A percentile compares a stretch with the other conserved stretches of the same genome.
phyloP scores from a whole-genome alignment of 2,329 filamentous ascomycete species.

The Myriosclerotinia duriaeana region DNA sequence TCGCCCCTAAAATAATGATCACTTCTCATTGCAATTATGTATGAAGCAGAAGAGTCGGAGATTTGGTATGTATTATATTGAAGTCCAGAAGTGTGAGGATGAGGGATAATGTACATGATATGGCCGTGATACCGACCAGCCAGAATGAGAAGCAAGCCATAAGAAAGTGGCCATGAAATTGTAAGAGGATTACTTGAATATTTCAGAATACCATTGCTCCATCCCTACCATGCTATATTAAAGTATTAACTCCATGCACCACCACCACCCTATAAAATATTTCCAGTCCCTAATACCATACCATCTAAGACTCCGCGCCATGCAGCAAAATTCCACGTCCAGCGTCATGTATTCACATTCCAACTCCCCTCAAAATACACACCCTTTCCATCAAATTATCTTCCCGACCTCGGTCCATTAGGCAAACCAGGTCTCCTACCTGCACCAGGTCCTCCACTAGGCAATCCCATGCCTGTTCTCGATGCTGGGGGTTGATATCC shows the following conservation, averaged over 20 bases:
- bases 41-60: too few relatives aligned
- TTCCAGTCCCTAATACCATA: background rate
- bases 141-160: too few relatives aligned
- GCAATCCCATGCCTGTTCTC: conserved; percentile 14
- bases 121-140: too few relatives aligned
- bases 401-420: conserved; percentile 12
- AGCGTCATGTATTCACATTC: conserved; percentile 2
- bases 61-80: too few relatives aligned
- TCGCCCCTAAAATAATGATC: too few relatives aligned
- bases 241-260: conserved; percentile 1
- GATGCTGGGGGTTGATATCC: conserved; percentile 35
- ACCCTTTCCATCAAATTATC: background rate
- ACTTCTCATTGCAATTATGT: too few relatives aligned
- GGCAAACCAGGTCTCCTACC: conserved; percentile 15
- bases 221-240: conserved; percentile 6
- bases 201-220: conserved; percentile 12
- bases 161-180: background rate
- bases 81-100: too few relatives aligned
- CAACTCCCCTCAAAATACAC: background rate
- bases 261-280: background rate
- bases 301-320: conserved; percentile 6
- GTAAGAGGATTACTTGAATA: background rate
- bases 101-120: too few relatives aligned
- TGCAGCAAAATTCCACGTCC: conserved; percentile 10
- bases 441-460: conserved; percentile 13